Conservation (phyloP, 371 early-diverging fungal species). For the Saksenaea vasiformis region DNA sequence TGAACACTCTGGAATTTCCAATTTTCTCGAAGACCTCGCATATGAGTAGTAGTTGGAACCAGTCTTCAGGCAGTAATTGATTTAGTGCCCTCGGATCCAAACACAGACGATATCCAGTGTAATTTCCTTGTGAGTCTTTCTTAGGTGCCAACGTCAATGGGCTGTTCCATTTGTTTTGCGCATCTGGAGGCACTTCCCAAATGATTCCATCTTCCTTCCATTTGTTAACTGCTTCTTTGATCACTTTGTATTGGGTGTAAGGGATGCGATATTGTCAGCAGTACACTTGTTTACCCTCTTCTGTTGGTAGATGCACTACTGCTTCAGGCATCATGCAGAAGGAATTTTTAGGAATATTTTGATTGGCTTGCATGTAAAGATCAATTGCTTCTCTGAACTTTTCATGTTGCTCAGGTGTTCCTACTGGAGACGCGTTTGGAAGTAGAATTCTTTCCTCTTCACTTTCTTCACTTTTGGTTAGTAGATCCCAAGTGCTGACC, state of each 20-base stretch:
- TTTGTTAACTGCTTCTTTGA: neutral
- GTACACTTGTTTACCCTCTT: neutral
- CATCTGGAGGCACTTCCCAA: neutral
- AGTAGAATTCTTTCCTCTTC: neutral
- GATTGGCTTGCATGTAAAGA: no score
- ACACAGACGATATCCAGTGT: slow-evolving; percentile 10
- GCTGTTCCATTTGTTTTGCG: slow-evolving; percentile 4
- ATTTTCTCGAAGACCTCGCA: slow-evolving; percentile 1
- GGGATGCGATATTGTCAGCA: neutral
- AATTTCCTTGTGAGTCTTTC: slow-evolving; percentile 14
- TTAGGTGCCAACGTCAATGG: slow-evolving; percentile 23
- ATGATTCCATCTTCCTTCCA: neutral
- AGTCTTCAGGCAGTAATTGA: neutral
- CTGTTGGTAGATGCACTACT: neutral
- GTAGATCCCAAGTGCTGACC: neutral
- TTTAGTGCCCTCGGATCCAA: slow-evolving; percentile 20
- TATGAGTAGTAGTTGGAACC: neutral
- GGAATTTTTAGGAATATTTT: no score
- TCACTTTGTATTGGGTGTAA: no score
- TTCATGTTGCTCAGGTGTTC: neutral
- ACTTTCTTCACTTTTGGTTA: neutral
- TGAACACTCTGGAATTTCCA: neutral
- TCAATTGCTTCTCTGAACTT: neutral
- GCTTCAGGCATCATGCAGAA: no score
- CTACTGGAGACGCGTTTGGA: neutral